A percentile compares a stretch with the other conserved stretches of the same genome.
These are phyloP conservation scores for Phellopilus nigrolimitatus DNA, from an alignment of 1,284 basidiomycete genomes.

Conservation along the genomic window DNA sequence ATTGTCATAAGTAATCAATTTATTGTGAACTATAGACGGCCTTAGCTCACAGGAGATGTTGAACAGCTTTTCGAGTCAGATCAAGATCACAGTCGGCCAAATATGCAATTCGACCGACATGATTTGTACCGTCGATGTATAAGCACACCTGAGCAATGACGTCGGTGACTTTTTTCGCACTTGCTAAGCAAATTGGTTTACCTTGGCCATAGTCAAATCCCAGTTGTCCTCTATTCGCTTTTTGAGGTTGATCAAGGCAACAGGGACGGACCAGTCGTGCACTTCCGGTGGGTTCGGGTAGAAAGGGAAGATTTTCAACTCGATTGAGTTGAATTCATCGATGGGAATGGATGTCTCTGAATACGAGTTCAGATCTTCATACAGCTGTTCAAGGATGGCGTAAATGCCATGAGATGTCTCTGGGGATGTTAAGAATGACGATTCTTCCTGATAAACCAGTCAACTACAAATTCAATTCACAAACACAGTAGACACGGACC, in stretches of 20 bases:
- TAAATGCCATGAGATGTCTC: conserved; percentile 70
- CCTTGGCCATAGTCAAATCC: conserved; percentile 93
- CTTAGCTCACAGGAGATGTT: conserved; percentile 90
- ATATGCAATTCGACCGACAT: conserved; percentile 87
- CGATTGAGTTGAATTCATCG: conserved; percentile 87
- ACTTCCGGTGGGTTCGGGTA: conserved; percentile 91
- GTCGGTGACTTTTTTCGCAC: conserved; percentile 7
- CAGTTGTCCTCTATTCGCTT: conserved; percentile 86
- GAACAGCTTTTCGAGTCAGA: conserved; percentile 82
- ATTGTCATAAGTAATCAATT: conserved; percentile 1
- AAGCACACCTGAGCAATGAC: conserved; percentile 53
- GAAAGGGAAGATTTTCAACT: conserved; percentile 94
- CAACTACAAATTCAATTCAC: conserved; percentile 12
- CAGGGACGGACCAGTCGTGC: conserved; percentile 93
- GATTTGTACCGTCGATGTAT: conserved; percentile 87
- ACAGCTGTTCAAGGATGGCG: conserved; percentile 91
- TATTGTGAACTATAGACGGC: conserved; percentile 10
- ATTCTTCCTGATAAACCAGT: conserved; percentile 66
- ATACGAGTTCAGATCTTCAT: conserved; percentile 96
- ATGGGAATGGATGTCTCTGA: conserved; percentile 90
- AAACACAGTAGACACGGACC: conserved; percentile 44
- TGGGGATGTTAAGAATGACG: conserved; percentile 78
- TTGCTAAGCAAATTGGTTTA: conserved; percentile 26
- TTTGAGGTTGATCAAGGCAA: conserved; percentile 81
- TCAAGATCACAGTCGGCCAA: conserved; percentile 87